Evolutionary conservation across 306 rosid genomes (phyloP), one percentile per base, ranked within the genome.

Genomic region (Acacia confusa): DNA sequence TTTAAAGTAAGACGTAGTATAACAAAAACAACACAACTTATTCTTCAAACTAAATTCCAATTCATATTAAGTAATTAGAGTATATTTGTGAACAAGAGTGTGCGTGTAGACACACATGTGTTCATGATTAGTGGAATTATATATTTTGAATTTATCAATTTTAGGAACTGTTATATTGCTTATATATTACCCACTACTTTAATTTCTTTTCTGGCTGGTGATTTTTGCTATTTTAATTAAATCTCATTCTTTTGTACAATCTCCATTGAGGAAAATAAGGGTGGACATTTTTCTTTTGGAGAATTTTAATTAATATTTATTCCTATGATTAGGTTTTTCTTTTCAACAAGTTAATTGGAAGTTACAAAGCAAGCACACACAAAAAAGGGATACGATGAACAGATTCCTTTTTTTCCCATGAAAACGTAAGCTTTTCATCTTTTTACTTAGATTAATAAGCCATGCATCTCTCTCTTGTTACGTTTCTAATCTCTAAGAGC

Each of bases 341-440:
- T 50, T 19, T 73, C 14, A 6, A 44, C 57, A 14, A 70, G 25
- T 13, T 22, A 70, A 70, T 6, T 13, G 74, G 32, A 69, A 69
- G 45, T 25, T 20, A 12, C 40, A 40, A 70, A 43, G 32, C 34
- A 40, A 43, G 41, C 20, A 11, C 53, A 24, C 2, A 30, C 3
- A 5, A 30, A 28, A 28, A 70, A 41, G 10, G 9, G 34, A 41
- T 70, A 22, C 14, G 28, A 70, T 70, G 48, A 71, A 71, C 11
- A 44, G 17, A 6, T 70, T 43, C 27, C 15, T 45, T 17, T 43
- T 25, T 50, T 43, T 9, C 10, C 1, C 7, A 45, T 41, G 22
- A 72, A 47, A 47, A 72, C 76, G 61, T 72, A 57, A 72, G 76
- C 25, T 47, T 47, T 16, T 25, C 22, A 16, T 72, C n/a, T 44